Percentiles rank a stretch among this genome's conserved stretches.
phyloP scores from a whole-genome alignment of 2,329 filamentous ascomycete species.

The Colletotrichum sp. region DNA sequence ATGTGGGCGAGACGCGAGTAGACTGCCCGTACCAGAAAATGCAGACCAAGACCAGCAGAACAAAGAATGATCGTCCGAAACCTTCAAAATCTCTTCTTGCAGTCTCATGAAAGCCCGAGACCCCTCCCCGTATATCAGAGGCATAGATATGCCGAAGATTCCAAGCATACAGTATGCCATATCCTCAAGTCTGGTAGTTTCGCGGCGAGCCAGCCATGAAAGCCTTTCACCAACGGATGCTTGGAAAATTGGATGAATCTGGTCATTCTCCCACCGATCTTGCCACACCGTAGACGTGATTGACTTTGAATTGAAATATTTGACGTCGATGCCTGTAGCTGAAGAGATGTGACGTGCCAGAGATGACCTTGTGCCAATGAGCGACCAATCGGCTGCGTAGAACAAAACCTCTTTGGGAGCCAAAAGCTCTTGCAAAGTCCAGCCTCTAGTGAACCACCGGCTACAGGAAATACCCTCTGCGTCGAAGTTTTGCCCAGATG shows the following conservation, averaged over 20 bases:
- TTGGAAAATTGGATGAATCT: background rate
- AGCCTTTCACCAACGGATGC: background rate
- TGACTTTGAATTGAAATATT: background rate
- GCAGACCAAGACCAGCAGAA: background rate
- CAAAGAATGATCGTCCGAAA: background rate
- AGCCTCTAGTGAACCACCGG: background rate
- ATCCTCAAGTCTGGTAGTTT: background rate
- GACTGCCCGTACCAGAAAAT: background rate
- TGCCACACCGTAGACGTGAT: background rate
- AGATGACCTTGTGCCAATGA: background rate
- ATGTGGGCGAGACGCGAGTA: background rate
- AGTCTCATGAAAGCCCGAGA: background rate
- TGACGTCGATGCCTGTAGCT: background rate
- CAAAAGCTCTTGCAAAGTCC: background rate
- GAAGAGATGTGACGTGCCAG: background rate
- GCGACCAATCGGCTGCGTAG: background rate
- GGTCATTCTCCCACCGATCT: background rate
- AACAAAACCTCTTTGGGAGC: background rate
- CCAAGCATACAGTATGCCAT: background rate
- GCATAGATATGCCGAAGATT: background rate
- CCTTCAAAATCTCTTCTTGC: background rate
- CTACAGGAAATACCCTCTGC: background rate
- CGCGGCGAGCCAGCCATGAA: background rate
- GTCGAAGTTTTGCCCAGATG: background rate
- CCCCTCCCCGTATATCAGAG: background rate